Evolutionary conservation across 768 basidiomycete species (phyloP).

Genomic region (Suillus spraguei): DNA sequence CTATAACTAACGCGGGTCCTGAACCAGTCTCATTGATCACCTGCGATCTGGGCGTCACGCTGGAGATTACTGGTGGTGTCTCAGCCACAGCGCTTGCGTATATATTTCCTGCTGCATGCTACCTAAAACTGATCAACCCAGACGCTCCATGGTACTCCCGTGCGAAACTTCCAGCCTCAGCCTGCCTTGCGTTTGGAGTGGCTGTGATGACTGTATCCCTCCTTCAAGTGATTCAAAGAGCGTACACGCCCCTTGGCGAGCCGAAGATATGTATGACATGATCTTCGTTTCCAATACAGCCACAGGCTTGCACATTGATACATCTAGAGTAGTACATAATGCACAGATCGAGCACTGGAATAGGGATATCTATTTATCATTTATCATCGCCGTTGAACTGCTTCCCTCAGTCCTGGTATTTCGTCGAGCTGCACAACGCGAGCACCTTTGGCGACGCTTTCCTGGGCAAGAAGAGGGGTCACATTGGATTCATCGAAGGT

Average conservation of each 20-base stretch:
- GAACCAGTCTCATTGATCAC: slow-evolving; percentile 83
- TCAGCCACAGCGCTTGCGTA: slow-evolving; percentile 91
- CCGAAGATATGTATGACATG: slow-evolving; percentile 66
- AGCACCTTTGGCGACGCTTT: slow-evolving; percentile 69
- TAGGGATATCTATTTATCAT: neutral
- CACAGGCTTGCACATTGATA: slow-evolving; percentile 23
- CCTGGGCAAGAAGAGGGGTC: slow-evolving; percentile 69
- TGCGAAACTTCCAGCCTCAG: slow-evolving; percentile 72
- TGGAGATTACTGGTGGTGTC: slow-evolving; percentile 98
- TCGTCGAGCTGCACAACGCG: slow-evolving; percentile 60
- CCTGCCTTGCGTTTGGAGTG: slow-evolving; percentile 73
- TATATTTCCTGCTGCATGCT: slow-evolving; percentile 90
- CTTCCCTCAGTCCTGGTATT: slow-evolving; percentile 55
- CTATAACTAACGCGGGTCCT: slow-evolving; percentile 2
- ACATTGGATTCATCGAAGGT: slow-evolving; percentile 63
- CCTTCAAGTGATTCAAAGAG: slow-evolving; percentile 73
- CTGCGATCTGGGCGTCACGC: slow-evolving; percentile 96
- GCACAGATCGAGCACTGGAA: neutral
- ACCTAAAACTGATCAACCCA: slow-evolving; percentile 69
- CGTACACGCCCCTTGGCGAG: slow-evolving; percentile 72
- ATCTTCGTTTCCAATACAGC: neutral
- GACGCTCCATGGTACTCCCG: slow-evolving; percentile 66
- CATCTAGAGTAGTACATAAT: slow-evolving; percentile 13
- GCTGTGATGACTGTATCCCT: slow-evolving; percentile 80
- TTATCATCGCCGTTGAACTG: slow-evolving; percentile 30